Evolutionary conservation across 495 filamentous ascomycete species (phyloP).

Genomic region (Haplographium delicatum): DNA sequence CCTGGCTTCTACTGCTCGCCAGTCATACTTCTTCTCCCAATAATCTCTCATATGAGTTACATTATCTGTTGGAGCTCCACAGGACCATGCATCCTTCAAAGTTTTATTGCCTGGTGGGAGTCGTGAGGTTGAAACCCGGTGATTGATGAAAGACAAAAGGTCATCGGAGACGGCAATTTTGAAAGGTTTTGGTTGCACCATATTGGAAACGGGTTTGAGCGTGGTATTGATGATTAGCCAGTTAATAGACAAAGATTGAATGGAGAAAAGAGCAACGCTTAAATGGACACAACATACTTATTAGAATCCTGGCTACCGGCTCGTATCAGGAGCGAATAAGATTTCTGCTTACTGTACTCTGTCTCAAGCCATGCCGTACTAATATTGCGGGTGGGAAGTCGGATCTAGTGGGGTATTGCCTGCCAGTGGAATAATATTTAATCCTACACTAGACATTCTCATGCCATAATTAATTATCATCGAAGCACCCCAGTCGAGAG

Average conservation of each 20-base stretch:
- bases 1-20: slow-evolving; percentile 43
- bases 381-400: too few relatives aligned
- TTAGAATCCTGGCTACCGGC: too few relatives aligned
- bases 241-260: background rate
- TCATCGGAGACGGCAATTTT: slow-evolving; percentile 37
- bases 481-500: too few relatives aligned
- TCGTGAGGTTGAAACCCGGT: slow-evolving; percentile 35
- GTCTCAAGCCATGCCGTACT: too few relatives aligned
- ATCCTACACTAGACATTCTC: too few relatives aligned
- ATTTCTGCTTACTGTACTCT: too few relatives aligned
- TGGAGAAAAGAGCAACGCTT: background rate
- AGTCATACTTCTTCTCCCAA: slow-evolving; percentile 43
- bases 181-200: slow-evolving; percentile 32
- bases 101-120: slow-evolving; percentile 29
- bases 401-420: too few relatives aligned
- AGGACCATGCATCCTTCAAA: slow-evolving; percentile 10
- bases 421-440: too few relatives aligned
- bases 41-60: slow-evolving; percentile 22
- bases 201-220: background rate
- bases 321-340: too few relatives aligned
- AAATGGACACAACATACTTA: too few relatives aligned
- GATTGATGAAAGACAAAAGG: slow-evolving; percentile 32
- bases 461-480: too few relatives aligned
- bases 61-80: slow-evolving; percentile 8
- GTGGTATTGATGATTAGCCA: background rate